Base-by-base conservation (phyloP, 2,329 filamentous ascomycete species). In the Phaeophleospora eucalypticola region DNA sequence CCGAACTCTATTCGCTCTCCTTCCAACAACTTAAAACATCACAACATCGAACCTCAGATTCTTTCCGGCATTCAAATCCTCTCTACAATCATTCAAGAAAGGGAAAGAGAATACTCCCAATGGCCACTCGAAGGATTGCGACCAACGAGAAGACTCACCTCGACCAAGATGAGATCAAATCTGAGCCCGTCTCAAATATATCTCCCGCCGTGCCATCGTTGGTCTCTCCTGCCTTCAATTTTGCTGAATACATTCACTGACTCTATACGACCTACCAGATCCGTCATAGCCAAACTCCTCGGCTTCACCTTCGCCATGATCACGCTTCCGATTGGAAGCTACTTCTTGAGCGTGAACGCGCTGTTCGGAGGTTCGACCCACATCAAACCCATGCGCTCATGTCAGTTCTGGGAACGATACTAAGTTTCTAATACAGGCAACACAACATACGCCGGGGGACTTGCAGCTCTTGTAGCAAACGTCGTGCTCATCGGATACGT, bases 281-380 rank as follows among this genome's bases (percentile, higher is more conserved):
- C 86, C 63, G 89, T 97, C 56, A 93, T 98, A 55, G 72, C 84
- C 63, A 98, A 97, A 72, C 82, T 98, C 16, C 77, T 97, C 14
- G 83, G 80, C 54, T 97, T 96, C 71, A 95, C 90, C 0, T 74
- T 90, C 33, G 90, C 89, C 64, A 97, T 98, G 91, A 79, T 96
- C 50, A 79, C 86, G 14, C 70, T 87, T 16, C 93, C 93, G 12
- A 88, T 98, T 58, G 84, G 87, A 34, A 89, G 86, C 35, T 98
- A 96, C 70, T 98, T 94, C 67, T 62, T 86, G 37, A 86, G 87
- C 0, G 77, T 95, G 20, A 79, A 90, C 62, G 78, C 75, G 1
- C 59, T 96, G 20, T 96, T 95, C 70, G 74, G 76, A 58, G 90
- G 91, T 90, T 71, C 46, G 72, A 29, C 20, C 35, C 8, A 6